Base-by-base conservation (phyloP, 75 land plant genomes). In the Cunninghamia lanceolata region DNA sequence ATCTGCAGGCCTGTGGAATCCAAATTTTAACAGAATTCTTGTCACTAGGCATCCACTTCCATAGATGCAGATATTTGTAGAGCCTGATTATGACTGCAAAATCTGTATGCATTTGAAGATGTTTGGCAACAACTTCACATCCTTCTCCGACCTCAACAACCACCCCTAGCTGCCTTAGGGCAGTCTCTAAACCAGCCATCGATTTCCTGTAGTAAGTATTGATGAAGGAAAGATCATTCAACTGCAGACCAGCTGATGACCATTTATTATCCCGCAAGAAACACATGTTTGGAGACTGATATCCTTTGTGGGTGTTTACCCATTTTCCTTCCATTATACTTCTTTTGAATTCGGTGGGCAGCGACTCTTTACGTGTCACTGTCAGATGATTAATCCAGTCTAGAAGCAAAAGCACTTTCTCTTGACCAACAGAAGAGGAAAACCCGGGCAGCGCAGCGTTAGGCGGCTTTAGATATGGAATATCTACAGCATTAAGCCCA, bases 81-180 rank as follows among this genome's bases (percentile, higher is more conserved):
- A 93, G 82, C 35, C 91, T 84, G 9, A 45, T 84, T 0, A 91
- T 93, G 4, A 85, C 83, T n/a, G 78, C 3, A 14, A 86, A 84
- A 9, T 86, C 76, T 43, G 86, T 76, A 14, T 88, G 91, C 39
- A 7, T 43, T 47, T 68, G 43, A 36, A 93, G 85, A 40, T 84
- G 88, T 9, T 85, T 68, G 42, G 89, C 91, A 53, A 93, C 89
- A 47, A 38, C 89, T 17, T 82, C 42, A 52, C 88, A 93, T 40
- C 90, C 94, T 86, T 88, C 90, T 8, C 75, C 86, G 85, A 79
- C 87, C 56, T 91, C 91, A 82, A 86, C 90, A 75, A 80, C 89
- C 5, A 93, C 94, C 36, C 94, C 94, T n/a, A n/a, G n/a, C n/a
- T n/a, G n/a, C n/a, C n/a, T n/a, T n/a, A n/a, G n/a, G n/a, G n/a